Evolutionary conservation across 1,284 basidiomycete genomes (phyloP).

Genomic region (Boletellus dicymbophilus): DNA sequence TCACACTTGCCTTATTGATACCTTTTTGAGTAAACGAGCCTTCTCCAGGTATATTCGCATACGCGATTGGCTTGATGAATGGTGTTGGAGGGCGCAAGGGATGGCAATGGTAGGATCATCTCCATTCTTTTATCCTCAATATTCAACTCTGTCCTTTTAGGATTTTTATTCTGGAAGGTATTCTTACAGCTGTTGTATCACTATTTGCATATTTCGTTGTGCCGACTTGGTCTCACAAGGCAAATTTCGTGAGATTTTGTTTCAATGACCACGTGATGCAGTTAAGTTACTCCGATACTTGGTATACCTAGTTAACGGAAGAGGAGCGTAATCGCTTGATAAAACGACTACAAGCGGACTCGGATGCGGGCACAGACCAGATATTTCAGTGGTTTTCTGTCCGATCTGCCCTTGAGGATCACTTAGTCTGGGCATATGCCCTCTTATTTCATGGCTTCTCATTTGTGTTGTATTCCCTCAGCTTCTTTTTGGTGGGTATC

Average conservation of each 20-base stretch:
- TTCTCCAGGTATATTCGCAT: constrained; percentile 51
- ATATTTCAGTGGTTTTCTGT: constrained; percentile 53
- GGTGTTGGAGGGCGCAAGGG: constrained; percentile 55
- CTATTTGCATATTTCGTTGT: constrained; percentile 55
- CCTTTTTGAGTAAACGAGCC: background rate
- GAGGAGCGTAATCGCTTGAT: constrained; percentile 49
- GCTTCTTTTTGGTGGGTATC: constrained; percentile 50
- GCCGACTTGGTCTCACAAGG: constrained; percentile 57
- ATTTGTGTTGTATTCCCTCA: constrained; percentile 56
- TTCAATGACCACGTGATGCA: background rate
- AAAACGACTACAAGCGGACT: constrained; percentile 53
- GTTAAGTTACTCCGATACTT: background rate
- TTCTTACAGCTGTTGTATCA: constrained; percentile 50
- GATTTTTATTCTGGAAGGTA: constrained; percentile 67
- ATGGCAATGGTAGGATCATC: constrained; percentile 49
- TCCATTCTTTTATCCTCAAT: constrained; percentile 1
- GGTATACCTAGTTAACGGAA: constrained; percentile 50
- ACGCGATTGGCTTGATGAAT: constrained; percentile 57
- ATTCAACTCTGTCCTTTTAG: no score
- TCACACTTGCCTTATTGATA: no score
- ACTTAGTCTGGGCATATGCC: constrained; percentile 64
- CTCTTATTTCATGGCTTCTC: constrained; percentile 69
- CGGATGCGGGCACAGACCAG: constrained; percentile 53
- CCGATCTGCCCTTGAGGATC: constrained; percentile 56
- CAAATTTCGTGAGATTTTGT: constrained; percentile 48